Percentiles rank a stretch among this genome's conserved stretches.
phyloP scores from a whole-genome alignment of 768 basidiomycete genomes.

The Butyriboletus loyo region DNA sequence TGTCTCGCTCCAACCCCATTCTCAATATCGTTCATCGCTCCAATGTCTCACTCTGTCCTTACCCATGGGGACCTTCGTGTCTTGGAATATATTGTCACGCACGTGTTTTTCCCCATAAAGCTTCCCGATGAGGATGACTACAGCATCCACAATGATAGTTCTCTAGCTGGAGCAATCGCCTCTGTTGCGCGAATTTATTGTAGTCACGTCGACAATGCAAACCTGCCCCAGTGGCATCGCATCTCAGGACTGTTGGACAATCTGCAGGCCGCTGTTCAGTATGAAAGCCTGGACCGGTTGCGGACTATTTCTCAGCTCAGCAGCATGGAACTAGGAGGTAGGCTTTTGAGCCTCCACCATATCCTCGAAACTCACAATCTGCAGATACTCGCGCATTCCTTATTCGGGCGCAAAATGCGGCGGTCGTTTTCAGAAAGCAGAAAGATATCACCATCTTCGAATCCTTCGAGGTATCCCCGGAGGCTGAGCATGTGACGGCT shows the following conservation, averaged over 20 bases:
- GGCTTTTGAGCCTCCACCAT: neutral
- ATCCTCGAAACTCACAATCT: neutral
- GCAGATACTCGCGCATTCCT: conserved; percentile 36
- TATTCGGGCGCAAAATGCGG: conserved; percentile 36
- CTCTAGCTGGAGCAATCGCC: conserved; percentile 22
- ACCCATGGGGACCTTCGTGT: neutral
- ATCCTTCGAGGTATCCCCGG: conserved; percentile 40
- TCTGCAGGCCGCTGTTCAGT: conserved; percentile 12
- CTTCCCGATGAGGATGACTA: conserved; percentile 39
- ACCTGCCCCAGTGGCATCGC: conserved; percentile 26
- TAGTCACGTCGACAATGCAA: neutral
- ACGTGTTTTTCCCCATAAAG: conserved; percentile 43
- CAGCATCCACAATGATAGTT: conserved; percentile 20
- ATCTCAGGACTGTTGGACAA: conserved; percentile 33
- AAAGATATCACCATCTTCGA: conserved; percentile 28
- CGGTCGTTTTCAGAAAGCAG: conserved; percentile 37
- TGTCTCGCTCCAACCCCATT: neutral
- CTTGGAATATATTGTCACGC: conserved; percentile 36
- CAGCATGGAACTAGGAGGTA: conserved; percentile 9
- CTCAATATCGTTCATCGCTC: neutral
- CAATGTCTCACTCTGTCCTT: conserved; percentile 8
- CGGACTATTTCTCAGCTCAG: conserved; percentile 6
- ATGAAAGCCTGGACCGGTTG: conserved; percentile 8
- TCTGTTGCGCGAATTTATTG: conserved; percentile 20
- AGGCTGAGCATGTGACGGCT: conserved; percentile 33